Evolutionary conservation across 108 stramenopile genomes (phyloP).

Genomic region (Hondaea fermentalgiana): DNA sequence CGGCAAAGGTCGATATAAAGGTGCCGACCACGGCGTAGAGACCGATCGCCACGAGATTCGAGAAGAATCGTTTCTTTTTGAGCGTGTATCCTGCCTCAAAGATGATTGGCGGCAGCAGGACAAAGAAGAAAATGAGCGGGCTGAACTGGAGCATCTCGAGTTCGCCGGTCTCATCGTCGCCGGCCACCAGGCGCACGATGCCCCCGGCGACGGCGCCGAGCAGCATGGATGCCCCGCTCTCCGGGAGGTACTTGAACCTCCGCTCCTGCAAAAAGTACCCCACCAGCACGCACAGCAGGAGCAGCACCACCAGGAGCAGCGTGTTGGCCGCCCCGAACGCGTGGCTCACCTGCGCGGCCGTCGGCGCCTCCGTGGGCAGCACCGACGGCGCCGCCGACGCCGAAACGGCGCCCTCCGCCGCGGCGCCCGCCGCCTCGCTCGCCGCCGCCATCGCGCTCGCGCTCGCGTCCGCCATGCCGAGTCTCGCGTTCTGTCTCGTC

Average conservation of each 20-base stretch:
- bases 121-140: slow-evolving; percentile 91
- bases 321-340: slow-evolving; percentile 65
- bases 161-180: slow-evolving; percentile 25
- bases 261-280: slow-evolving; percentile 62
- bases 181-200: slow-evolving; percentile 52
- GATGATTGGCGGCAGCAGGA: slow-evolving; percentile 90
- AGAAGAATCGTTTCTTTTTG: slow-evolving; percentile 72
- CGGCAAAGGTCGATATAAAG: slow-evolving; percentile 77
- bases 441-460: too few species aligned
- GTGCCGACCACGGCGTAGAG: slow-evolving; percentile 86
- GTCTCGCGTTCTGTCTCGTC: too few species aligned
- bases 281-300: slow-evolving; percentile 59
- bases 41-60: slow-evolving; percentile 81
- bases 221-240: slow-evolving; percentile 65
- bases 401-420: background rate
- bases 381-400: background rate
- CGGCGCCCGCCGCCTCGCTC: too few species aligned
- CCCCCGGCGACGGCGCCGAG: slow-evolving; percentile 68
- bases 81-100: slow-evolving; percentile 93
- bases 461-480: too few species aligned
- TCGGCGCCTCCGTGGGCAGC: background rate
- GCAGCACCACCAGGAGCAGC: slow-evolving; percentile 58
- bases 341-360: slow-evolving; percentile 56
- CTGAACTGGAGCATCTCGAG: slow-evolving; percentile 62
- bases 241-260: slow-evolving; percentile 64